Conservation (phyloP, 352 stramenopile species). For the Blastocystis sp. region DNA sequence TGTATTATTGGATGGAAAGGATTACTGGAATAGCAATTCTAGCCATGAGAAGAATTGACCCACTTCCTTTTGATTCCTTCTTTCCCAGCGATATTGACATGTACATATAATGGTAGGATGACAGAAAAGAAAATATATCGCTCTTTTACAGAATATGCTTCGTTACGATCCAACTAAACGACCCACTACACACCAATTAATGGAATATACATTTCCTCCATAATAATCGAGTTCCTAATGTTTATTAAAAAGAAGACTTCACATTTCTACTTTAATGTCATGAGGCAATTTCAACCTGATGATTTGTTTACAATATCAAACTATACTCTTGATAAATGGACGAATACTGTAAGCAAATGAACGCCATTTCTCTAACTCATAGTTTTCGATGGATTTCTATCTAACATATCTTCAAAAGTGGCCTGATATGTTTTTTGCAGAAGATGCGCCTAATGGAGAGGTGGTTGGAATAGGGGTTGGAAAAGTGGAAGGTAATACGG, state of each 20-base stretch:
- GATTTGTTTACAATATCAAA: slow-evolving; percentile 64
- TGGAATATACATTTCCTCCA: background rate
- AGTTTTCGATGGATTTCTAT: slow-evolving; percentile 69
- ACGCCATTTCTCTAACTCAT: background rate
- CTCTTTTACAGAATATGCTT: slow-evolving; percentile 11
- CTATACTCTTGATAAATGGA: slow-evolving; percentile 59
- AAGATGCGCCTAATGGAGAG: slow-evolving; percentile 53
- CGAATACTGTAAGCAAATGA: slow-evolving; percentile 24
- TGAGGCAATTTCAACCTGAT: slow-evolving; percentile 61
- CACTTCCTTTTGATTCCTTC: slow-evolving; percentile 6
- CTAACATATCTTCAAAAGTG: slow-evolving; percentile 51
- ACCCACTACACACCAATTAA: background rate
- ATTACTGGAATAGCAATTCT: background rate
- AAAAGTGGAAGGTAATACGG: slow-evolving; percentile 50
- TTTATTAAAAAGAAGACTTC: too few species aligned
- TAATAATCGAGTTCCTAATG: background rate
- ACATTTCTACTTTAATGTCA: background rate
- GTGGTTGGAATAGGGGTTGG: slow-evolving; percentile 53
- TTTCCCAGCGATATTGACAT: background rate
- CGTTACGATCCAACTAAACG: slow-evolving; percentile 46
- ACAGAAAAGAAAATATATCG: background rate
- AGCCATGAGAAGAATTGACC: background rate
- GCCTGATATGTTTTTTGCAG: slow-evolving; percentile 63
- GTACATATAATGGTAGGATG: background rate
- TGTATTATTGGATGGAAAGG: background rate